Base-by-base conservation (phyloP, 1,284 basidiomycete species). In the Ustilago cynodontis region DNA sequence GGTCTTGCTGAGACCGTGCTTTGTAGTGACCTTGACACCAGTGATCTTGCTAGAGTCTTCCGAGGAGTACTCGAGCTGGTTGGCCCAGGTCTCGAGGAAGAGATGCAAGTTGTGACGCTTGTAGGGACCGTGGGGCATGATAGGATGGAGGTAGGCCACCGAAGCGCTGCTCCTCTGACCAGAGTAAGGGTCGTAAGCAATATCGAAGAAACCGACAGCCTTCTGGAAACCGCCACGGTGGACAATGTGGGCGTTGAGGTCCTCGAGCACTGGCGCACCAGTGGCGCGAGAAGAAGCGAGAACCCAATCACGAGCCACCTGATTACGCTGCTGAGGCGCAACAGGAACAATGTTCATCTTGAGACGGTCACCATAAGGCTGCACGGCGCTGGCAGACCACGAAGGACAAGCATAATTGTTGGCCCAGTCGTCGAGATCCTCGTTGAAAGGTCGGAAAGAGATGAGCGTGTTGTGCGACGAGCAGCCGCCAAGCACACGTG, bases 391-490 rank as follows among this genome's bases (percentile, higher is more conserved):
- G 18, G 80, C 72, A 29, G 62, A 60, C 86, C 86, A 86, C 45
- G 77, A 71, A 11, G 81, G 80, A 61, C 83, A 85, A 20, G 76
- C 85, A 56, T 80, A 70, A 59, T 82, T 77, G 63, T 81, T 71
- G 11, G 82, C 77, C 86, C 86, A 86, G 41, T 79, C 77, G 63
- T 86, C 85, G 39, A 86, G 70, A 52, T 86, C 86, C 63, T 72
- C 83, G 52, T 85, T 84, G 65, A 86, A 86, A 11, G 86, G 86
- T 26, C 85, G 74, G 77, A 86, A 86, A 49, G 83, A 85, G 69
- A 86, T 86, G 35, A 86, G 75, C 26, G 86, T 86, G 75, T 86
- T 86, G 81, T 86, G 86, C 52, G 82, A 85, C 18, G 80, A 82
- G 72, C 86, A 86, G 37, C 86, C 86, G 29, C 86, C 86, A 13